A percentile compares a stretch with the other conserved stretches of the same genome.
Conservation (phyloP, 495 filamentous ascomycete species). For the Penicillium pancosmium region DNA sequence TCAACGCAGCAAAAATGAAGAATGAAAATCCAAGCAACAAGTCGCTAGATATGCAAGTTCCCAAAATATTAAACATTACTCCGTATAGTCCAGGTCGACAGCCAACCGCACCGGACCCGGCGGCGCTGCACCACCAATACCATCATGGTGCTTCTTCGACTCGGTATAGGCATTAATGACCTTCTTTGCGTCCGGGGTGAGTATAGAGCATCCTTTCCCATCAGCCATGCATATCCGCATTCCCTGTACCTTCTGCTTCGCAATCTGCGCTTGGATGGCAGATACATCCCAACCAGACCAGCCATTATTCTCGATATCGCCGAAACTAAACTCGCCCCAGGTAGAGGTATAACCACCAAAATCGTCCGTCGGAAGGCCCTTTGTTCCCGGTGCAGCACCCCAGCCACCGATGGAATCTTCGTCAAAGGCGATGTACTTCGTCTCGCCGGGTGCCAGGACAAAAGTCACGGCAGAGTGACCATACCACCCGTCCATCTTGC, state of each 20-base stretch:
- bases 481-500: constrained; percentile 48
- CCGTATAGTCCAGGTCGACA: constrained; percentile 36
- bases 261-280: constrained; percentile 47
- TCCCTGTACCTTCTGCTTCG: constrained; percentile 34
- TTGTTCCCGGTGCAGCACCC: constrained; percentile 39
- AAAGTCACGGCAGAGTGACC: constrained; percentile 46
- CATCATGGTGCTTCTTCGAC: constrained; percentile 33
- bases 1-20: neutral
- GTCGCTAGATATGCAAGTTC: constrained; percentile 2
- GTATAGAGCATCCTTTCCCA: constrained; percentile 35
- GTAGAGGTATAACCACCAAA: constrained; percentile 45
- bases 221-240: constrained; percentile 41
- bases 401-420: constrained; percentile 47
- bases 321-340: constrained; percentile 51
- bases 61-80: constrained; percentile 10
- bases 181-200: constrained; percentile 32
- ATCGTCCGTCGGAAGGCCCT: constrained; percentile 33
- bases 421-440: constrained; percentile 51
- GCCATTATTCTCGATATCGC: constrained; percentile 34
- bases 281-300: constrained; percentile 52
- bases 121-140: constrained; percentile 37
- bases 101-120: constrained; percentile 36
- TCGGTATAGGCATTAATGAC: constrained; percentile 39
- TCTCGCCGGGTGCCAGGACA: constrained; percentile 44
- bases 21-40: neutral